Base-by-base conservation (phyloP, 331 rosid species). In the Prunus yedoensis region DNA sequence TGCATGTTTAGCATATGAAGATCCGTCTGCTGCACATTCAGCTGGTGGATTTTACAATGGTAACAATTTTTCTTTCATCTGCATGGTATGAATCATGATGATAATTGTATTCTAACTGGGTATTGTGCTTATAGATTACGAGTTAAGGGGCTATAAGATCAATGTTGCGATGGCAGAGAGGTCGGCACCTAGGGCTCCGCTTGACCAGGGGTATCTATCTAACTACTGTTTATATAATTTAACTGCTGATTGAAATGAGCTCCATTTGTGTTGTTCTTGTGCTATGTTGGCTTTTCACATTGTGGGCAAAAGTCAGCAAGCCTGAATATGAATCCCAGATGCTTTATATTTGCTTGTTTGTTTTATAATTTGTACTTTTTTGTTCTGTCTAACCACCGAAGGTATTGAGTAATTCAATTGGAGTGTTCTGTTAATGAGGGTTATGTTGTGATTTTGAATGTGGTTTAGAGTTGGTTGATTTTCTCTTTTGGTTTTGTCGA, bases 1-100 rank as follows among this genome's bases (percentile, higher is more conserved):
- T 74, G 98, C 93, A 17, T 84, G 88, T 81, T 91, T 95, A 70
- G 86, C 98, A 7, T 95, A 92, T 76, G 98, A 95, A 83, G 99
- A 95, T 80, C 99, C 99, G 62, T 85, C 88, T 62, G 99, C 99
- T 56, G 98, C 99, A 47, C 99, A 95, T 80, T 73, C 97, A 60
- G 97, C 99, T 65, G 98, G 99, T 60, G 77, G 92, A 32, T 95
- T 95, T 83, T 95, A 86, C 83, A 89, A 92, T 12, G 84, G 99
- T 95, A 95, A 82, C 60, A 65, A 21, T 75, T 46, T 32, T 64
- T 6, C 43, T 27, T n/a, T 53, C 20, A 20, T 61, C 43, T 20
- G 41, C 49, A 8, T 61, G 17, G 20, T 54, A 13, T 60, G 45
- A n/a, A 32, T 32, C 38, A 32, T 32, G 38, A 4, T 65, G 8